phyloP scores from a whole-genome alignment of 495 filamentous ascomycete species.

The Tuber borchii region DNA sequence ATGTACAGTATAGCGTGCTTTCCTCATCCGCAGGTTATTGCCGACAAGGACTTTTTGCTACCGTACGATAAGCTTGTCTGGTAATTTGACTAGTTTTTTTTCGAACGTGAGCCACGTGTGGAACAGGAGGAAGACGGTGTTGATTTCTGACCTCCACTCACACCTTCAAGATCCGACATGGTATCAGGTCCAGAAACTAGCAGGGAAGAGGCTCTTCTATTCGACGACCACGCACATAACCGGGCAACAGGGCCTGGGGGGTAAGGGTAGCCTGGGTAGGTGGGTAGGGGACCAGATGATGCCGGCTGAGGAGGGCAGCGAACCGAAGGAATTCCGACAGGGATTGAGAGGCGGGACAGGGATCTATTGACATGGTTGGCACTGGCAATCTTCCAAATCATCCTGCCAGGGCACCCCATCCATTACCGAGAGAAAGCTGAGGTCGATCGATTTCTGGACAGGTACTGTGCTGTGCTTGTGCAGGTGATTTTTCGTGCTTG shows the following conservation, averaged over 20 bases:
- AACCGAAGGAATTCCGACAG: constrained; percentile 37
- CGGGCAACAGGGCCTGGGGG: constrained; percentile 39
- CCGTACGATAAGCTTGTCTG: constrained; percentile 30
- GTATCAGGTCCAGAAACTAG: constrained; percentile 13
- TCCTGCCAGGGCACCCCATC: constrained; percentile 32
- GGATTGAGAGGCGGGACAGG: constrained; percentile 36
- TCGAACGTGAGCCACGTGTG: neutral
- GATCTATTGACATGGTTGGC: constrained; percentile 36
- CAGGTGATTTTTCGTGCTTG: neutral
- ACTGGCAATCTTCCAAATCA: constrained; percentile 36
- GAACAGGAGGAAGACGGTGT: neutral
- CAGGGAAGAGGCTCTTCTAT: constrained; percentile 25
- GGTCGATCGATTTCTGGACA: constrained; percentile 2
- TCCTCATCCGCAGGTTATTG: constrained; percentile 31
- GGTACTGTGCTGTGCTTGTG: neutral
- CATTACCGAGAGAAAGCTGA: constrained; percentile 35
- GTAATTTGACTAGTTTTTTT: neutral
- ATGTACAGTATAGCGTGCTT: constrained; percentile 29
- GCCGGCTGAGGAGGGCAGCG: constrained; percentile 37
- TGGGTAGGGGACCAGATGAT: constrained; percentile 35
- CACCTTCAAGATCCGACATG: constrained; percentile 25
- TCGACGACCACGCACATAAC: constrained; percentile 39
- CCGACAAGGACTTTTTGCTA: constrained; percentile 28
- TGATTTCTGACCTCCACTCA: constrained; percentile 9
- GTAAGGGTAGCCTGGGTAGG: constrained; percentile 31